Evolutionary conservation across 2,329 filamentous ascomycete species (phyloP), one percentile per base, ranked within the genome.

Genomic region (Aureobasidium sp.): DNA sequence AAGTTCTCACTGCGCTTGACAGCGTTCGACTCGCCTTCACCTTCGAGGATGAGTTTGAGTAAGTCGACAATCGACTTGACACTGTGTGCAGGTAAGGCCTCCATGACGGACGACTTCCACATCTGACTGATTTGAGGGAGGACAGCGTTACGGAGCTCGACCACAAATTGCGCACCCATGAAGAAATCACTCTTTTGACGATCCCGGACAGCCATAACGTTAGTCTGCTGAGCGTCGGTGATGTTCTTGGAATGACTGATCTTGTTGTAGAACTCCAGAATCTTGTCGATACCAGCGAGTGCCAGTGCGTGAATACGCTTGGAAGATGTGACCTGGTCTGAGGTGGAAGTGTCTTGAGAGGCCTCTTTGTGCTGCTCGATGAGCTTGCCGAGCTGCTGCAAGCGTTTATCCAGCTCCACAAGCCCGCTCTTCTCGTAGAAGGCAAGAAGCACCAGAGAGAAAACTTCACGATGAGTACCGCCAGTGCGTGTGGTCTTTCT

Each of bases 401-500:
- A 66, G 41, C 67, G 67, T 7, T 82, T 78, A 67, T 90, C 91
- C 64, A 97, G 77, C 5, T 85, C 81, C 9, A 86, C 82, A 63
- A 99, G 81, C 0, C 94, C 93, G 42, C 85, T 86, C 52, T 86
- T 83, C 64, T 90, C 87, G 73, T 92, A 93, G 78, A 99, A 97
- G 0, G 91, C 89, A 61, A 92, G 82, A 27, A 99, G 80, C 39
- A 97, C 87, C 31, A 94, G 82, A 47, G 91, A 88, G 64, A 87
- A 72, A 57, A 78, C 66, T 39, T 80, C 76, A 4, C 79, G 65
- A 9, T 53, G 49, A 17, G 39, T 45, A 75, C 77, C 66, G 74
- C 82, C 66, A 78, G 84, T 81, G 68, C 75, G 77, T 62, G 76
- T 79, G 64, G 70, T 75, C 66, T 78, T 39, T 22, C 60, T 31